Base-by-base conservation (phyloP, 2,329 filamentous ascomycete genomes). In the Meredithiella fracta region DNA sequence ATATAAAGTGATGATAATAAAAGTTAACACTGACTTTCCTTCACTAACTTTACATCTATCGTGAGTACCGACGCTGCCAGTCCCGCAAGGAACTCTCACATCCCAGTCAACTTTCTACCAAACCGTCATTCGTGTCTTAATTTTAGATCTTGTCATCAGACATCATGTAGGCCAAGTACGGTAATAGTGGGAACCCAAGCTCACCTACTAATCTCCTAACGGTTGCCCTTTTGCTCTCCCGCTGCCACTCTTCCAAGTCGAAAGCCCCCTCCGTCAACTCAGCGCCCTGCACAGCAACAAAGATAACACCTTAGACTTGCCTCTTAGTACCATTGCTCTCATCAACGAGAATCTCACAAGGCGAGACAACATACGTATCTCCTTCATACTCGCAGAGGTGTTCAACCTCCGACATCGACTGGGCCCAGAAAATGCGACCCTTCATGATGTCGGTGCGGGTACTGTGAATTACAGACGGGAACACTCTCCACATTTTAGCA, bases 401-500 rank as follows among this genome's bases (percentile, higher is more conserved):
- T 15, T 51, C 56, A 3, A 58, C 49, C 1, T 40, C 22, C 6
- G 17, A n/a, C 2, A 31, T 11, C 11, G 47, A 34, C 3, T 25
- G 40, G 1, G 56, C 52, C 34, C 51, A 26, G 14, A 51, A 55
- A 26, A 40, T 47, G 25, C 22, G 38, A 4, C 56, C 56, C 5
- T 23, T 15, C 20, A 58, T 26, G n/a, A 55, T 55, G 1, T 52
- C 56, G 14, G 37, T 55, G 5, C 52, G 53, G 6, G 11, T 15
- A 17, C 47, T 29, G 22, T 51, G 25, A 8, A 51, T 17, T 14
- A 17, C 47, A 15, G 20, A 29, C 3, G 47, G 47, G 25, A 58
- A 58, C n/a, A 58, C 56, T 5, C 38, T 37, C 56, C 56, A 58
- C 56, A 58, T 58, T 38, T 52, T 55, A 7, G 53, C 29, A 22